Percentiles rank a stretch among this genome's conserved stretches.
These are phyloP conservation scores for Chenopodium quinoa DNA, from an alignment of 148 eudicot species.

Conservation along the genomic window DNA sequence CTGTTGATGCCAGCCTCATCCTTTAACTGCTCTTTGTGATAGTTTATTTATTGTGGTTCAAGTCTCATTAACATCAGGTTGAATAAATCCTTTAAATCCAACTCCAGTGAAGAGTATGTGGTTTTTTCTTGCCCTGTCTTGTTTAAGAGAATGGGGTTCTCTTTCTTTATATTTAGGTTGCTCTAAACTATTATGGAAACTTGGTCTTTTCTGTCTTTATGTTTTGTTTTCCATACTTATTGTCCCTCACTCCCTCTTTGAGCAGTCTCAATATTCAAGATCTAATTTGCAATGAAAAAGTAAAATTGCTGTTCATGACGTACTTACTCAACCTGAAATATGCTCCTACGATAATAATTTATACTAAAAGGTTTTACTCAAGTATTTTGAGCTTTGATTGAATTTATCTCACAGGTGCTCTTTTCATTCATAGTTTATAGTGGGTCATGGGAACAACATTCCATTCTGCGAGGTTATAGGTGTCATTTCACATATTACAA, in stretches of 20 bases:
- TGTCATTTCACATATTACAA: neutral
- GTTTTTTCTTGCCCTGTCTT: neutral
- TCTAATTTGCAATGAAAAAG: neutral
- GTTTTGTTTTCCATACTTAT: neutral
- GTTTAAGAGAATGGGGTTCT: neutral
- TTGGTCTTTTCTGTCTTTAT: neutral
- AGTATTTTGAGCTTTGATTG: neutral
- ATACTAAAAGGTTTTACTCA: neutral
- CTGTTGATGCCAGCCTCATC: neutral
- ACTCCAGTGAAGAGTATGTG: neutral
- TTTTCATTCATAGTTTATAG: neutral
- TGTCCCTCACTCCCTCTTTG: too few relatives aligned
- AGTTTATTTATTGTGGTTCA: neutral
- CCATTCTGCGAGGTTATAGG: neutral
- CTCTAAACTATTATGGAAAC: neutral
- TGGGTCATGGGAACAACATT: too few relatives aligned
- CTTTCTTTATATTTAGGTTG: neutral
- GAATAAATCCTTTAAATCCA: neutral
- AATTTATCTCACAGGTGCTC: neutral
- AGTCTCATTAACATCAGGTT: neutral
- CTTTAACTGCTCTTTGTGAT: neutral
- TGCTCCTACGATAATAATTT: neutral
- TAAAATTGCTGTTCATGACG: neutral
- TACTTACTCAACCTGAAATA: neutral
- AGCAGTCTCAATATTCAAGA: neutral